Conservation (phyloP, 2,329 filamentous ascomycete species). For the Aspergillus piperis region DNA sequence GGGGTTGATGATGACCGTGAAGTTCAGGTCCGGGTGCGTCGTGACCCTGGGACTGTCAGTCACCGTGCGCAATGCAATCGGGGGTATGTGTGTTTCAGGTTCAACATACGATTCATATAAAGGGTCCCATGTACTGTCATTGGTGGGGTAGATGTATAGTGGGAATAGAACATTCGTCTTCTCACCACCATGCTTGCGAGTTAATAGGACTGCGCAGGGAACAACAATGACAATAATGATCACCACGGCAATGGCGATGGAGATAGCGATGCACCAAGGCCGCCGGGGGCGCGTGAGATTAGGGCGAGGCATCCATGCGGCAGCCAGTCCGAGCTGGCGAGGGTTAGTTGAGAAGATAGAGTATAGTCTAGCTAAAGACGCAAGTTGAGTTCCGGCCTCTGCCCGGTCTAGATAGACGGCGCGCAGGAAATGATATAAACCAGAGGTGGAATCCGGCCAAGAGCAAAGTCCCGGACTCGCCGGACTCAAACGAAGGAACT, state of each 20-base stretch:
- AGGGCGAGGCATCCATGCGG: slow-evolving; percentile 5
- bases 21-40: slow-evolving; percentile 26
- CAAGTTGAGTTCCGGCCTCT: neutral
- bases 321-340: slow-evolving; percentile 5
- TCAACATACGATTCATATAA: slow-evolving; percentile 24
- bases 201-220: slow-evolving; percentile 16
- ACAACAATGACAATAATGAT: slow-evolving; percentile 20
- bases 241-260: slow-evolving; percentile 10
- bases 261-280: slow-evolving; percentile 17
- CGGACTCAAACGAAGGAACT: neutral
- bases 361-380: neutral
- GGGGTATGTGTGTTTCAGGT: too few relatives aligned
- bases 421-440: slow-evolving; percentile 2
- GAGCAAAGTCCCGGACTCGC: neutral
- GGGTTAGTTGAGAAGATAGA: neutral
- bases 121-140: slow-evolving; percentile 23
- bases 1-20: slow-evolving; percentile 36
- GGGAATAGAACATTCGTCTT: slow-evolving; percentile 23
- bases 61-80: neutral
- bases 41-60: slow-evolving; percentile 14
- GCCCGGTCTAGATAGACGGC: neutral
- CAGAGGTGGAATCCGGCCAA: neutral
- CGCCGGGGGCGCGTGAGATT: slow-evolving; percentile 12
- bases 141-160: slow-evolving; percentile 29
- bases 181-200: slow-evolving; percentile 8